These are phyloP conservation scores for Mycosphaerella sp. DNA, from an alignment of 2,329 filamentous ascomycete genomes.

Conservation along the genomic window DNA sequence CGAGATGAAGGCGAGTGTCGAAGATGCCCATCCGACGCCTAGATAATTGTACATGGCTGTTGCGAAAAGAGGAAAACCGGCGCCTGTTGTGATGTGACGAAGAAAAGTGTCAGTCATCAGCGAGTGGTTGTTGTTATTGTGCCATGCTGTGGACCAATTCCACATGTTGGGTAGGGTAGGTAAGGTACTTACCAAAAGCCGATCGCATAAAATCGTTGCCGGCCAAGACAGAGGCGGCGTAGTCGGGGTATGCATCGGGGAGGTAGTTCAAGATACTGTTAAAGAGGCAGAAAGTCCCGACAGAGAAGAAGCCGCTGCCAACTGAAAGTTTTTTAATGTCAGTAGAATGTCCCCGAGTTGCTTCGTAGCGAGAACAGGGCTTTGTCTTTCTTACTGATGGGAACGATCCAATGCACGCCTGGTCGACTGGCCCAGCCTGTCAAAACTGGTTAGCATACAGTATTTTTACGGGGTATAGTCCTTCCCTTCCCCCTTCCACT, in stretches of 20 bases:
- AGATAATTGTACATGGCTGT: slow-evolving; percentile 36
- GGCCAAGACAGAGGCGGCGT: slow-evolving; percentile 40
- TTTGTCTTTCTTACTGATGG: slow-evolving; percentile 24
- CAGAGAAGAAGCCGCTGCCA: slow-evolving; percentile 31
- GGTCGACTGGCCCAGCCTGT: slow-evolving; percentile 31
- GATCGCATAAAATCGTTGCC: slow-evolving; percentile 42
- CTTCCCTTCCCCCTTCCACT: too few species aligned
- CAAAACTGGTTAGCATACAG: neutral
- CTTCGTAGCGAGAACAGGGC: too few species aligned
- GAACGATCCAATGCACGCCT: slow-evolving; percentile 37
- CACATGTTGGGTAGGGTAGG: too few species aligned
- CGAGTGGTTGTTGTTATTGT: too few species aligned
- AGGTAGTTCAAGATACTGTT: slow-evolving; percentile 44
- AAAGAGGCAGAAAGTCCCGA: slow-evolving; percentile 44
- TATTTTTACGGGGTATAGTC: slow-evolving; percentile 37
- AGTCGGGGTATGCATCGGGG: slow-evolving; percentile 38
- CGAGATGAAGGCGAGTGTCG: slow-evolving; percentile 37
- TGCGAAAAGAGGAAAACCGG: slow-evolving; percentile 34
- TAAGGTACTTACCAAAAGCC: slow-evolving; percentile 31
- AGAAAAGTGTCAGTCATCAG: too few species aligned
- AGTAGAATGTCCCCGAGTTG: too few species aligned
- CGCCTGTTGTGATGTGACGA: neutral
- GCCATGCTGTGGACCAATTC: too few species aligned
- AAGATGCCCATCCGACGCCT: slow-evolving; percentile 40
- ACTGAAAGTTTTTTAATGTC: slow-evolving; percentile 7